Conservation (phyloP, 164 flowering plant genomes). For the Vitis cinerea region DNA sequence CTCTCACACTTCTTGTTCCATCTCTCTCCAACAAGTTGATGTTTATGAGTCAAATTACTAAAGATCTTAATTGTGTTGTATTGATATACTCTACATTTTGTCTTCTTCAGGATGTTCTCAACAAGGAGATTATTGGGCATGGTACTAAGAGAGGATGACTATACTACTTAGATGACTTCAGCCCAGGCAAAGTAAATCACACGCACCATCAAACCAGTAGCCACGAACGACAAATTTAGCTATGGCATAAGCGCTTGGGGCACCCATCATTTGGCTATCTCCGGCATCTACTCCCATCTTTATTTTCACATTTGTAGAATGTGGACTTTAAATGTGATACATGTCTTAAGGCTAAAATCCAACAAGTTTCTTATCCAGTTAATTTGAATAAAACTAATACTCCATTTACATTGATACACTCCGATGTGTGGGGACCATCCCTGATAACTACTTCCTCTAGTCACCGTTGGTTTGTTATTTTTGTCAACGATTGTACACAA, state of each 20-base stretch:
- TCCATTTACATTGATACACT: slow-evolving; percentile 3
- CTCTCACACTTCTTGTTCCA: slow-evolving; percentile 6
- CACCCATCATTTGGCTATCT: slow-evolving; percentile 11
- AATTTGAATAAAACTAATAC: slow-evolving; percentile 9
- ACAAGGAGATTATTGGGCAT: too few relatives aligned
- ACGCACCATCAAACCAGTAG: slow-evolving; percentile 4
- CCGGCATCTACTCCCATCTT: slow-evolving; percentile 2
- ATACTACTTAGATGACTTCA: too few relatives aligned
- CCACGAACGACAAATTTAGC: slow-evolving; percentile 4
- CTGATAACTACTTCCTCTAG: not conserved
- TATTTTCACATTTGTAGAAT: slow-evolving; percentile 1
- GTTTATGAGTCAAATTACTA: too few relatives aligned
- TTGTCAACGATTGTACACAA: not conserved
- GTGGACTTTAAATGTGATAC: slow-evolving; percentile 7
- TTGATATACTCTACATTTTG: too few relatives aligned
- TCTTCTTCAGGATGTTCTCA: too few relatives aligned
- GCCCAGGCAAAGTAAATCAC: not conserved
- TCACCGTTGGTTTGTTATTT: slow-evolving; percentile 11
- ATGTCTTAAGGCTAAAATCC: slow-evolving; percentile 10
- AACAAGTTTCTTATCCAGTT: slow-evolving; percentile 6
- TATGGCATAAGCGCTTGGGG: slow-evolving; percentile 1
- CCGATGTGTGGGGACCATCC: slow-evolving; percentile 9
- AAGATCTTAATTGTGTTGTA: too few relatives aligned
- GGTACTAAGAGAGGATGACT: too few relatives aligned
- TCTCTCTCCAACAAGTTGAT: too few relatives aligned